Conservation (phyloP, 2,329 filamentous ascomycete species). For the Clonostachys rosea region DNA sequence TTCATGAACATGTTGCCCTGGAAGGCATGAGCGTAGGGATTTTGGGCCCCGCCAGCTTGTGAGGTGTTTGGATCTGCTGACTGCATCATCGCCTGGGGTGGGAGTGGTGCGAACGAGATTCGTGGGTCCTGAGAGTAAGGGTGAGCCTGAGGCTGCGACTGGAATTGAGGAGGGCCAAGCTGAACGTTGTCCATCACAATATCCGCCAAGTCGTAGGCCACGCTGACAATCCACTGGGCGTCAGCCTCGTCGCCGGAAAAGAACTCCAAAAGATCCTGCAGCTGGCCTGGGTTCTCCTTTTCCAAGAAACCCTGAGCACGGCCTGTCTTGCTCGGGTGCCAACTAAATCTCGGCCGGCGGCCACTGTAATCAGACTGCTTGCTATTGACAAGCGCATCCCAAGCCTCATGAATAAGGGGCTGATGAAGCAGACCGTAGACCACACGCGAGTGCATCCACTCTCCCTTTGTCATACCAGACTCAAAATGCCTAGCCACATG, state of each 20-base stretch:
- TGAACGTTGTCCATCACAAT: conserved; percentile 30
- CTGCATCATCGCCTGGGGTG: conserved; percentile 17
- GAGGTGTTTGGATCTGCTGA: conserved; percentile 6
- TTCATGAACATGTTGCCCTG: conserved; percentile 23
- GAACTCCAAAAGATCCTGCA: conserved; percentile 62
- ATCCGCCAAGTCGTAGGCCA: conserved; percentile 54
- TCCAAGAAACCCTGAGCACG: conserved; percentile 54
- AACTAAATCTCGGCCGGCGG: conserved; percentile 56
- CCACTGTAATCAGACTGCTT: conserved; percentile 50
- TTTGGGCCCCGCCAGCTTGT: conserved; percentile 6
- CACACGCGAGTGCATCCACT: conserved; percentile 67
- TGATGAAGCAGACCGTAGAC: conserved; percentile 66
- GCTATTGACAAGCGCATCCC: conserved; percentile 49
- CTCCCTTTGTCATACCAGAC: conserved; percentile 53
- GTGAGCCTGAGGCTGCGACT: conserved; percentile 15
- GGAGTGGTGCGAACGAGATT: conserved; percentile 21
- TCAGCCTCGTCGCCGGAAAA: conserved; percentile 55
- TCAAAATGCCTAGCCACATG: conserved; percentile 67
- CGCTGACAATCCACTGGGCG: conserved; percentile 49
- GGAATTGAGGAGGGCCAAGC: conserved; percentile 21
- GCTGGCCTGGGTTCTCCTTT: conserved; percentile 56
- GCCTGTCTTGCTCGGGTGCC: conserved; percentile 53
- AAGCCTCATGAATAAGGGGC: conserved; percentile 54
- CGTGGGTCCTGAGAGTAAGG: conserved; percentile 17
- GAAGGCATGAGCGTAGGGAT: conserved; percentile 19